Percentiles rank a stretch among this genome's conserved stretches.
These are phyloP conservation scores for Agastache rugosa DNA, from an alignment of 257 asterid species.

Conservation along the genomic window DNA sequence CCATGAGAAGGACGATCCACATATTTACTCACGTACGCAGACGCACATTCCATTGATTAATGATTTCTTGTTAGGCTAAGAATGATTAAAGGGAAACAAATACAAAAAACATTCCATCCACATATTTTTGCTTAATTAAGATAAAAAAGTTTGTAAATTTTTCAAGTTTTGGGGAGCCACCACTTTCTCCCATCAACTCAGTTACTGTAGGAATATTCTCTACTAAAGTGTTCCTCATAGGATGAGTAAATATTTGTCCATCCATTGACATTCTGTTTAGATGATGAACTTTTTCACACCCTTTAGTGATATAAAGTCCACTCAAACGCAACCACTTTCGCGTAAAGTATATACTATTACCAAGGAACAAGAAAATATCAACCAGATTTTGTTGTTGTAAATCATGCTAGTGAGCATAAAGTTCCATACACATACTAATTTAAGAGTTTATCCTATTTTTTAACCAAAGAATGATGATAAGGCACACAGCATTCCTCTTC, in stretches of 20 bases:
- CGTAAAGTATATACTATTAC: conserved; percentile 47
- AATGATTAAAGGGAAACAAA: conserved; percentile 35
- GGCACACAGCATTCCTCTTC: neutral
- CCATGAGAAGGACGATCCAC: conserved; percentile 32
- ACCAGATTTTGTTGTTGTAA: conserved; percentile 31
- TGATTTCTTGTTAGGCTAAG: conserved; percentile 40
- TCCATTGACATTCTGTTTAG: conserved; percentile 54
- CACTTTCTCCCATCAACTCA: conserved; percentile 42
- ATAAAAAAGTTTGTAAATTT: conserved; percentile 8
- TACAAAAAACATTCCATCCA: neutral
- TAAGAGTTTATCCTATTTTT: conserved; percentile 28
- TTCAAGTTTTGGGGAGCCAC: conserved; percentile 35
- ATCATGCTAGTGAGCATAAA: conserved; percentile 26
- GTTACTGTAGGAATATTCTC: conserved; percentile 49
- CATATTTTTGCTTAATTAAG: conserved; percentile 24
- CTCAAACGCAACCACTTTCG: conserved; percentile 42
- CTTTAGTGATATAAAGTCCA: conserved; percentile 54
- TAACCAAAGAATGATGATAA: conserved; percentile 32
- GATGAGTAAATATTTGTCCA: conserved; percentile 35
- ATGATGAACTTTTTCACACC: conserved; percentile 42
- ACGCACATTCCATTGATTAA: conserved; percentile 30
- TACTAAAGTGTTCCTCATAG: conserved; percentile 33
- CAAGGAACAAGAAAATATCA: conserved; percentile 39
- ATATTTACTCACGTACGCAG: conserved; percentile 8
- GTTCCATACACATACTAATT: conserved; percentile 35